Evolutionary conservation across 192 early-diverging fungal genomes (phyloP), one percentile per base, ranked within the genome.

Genomic region (Phycomyces blakesleeanus): DNA sequence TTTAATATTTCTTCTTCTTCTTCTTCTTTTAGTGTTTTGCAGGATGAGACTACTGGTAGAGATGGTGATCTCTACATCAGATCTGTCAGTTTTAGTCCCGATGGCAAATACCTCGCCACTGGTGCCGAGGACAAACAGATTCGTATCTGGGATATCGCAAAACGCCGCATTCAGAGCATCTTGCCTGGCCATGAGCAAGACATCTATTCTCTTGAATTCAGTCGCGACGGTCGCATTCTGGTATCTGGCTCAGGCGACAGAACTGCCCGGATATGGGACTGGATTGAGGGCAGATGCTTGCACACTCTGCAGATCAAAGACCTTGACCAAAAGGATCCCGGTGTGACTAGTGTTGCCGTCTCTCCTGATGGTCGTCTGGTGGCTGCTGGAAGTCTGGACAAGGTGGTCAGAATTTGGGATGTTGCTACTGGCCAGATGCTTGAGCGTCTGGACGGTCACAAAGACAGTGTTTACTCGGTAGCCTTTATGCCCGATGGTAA

Each of bases 141-240:
- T 61, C 85, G 96, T 74, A 82, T 91, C 55, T 90, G 88, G 88
- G 88, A 90, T 55, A 85, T 91, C 51, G 61, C 69, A 55, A 82
- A 76, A 60, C 81, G 80, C 61, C 73, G 78, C 12, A 89, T 92
- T 55, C 79, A 79, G 54, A 79, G 82, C 66, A 79, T 80, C 14
- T 83, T 96, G 51, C 70, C 73, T 21, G 97, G 97, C 11, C 97
- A 99, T 72, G 91, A 92, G 39, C 92, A 94, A 78, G 97, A 99
- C 71, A 98, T 99, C 68, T 99, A 99, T 75, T 91, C 88, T 29
- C 79, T 99, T 70, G 97, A 98, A 66, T 99, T 95, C 83, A 88
- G 88, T 64, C 78, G 87, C 20, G 95, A 97, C 75, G 94, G 95
- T 38, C 76, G 84, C 56, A 87, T 85, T 22, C 85, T 99, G 64